Base-by-base conservation (phyloP, 169 alveolate species). In the Prorocentrum cordatum region DNA sequence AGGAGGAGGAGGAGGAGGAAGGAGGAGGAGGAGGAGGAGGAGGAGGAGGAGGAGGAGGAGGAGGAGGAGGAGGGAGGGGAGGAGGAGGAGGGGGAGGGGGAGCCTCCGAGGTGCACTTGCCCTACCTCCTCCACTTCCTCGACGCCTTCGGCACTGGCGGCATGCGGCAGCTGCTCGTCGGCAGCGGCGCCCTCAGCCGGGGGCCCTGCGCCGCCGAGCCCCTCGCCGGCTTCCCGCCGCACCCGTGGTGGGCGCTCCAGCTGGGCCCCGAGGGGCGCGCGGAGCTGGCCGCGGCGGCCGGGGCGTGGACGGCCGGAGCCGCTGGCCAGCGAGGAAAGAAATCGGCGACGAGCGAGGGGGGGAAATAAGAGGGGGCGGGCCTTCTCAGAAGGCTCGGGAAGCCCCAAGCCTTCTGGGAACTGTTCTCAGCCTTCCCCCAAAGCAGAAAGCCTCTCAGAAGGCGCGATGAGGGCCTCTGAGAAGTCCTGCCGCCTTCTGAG, bases 81-180 rank as follows among this genome's bases (percentile, higher is more conserved):
- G 14, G 14, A 7, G 7, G 14, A 39, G 7, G 14, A 9, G 14
- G 7, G 14, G 7, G 14, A 9, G 14, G 14, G 7, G 14, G 7
- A 39, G 14, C 7, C 50, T 39, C n/a, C 26, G 31, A 77, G 88
- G 88, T 77, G 47, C 88, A 77, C 38, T 27, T 77, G 67, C 88
- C 88, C 18, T 77, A 77, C 45, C 35, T 77, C 35, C 75, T 77
- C 42, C 88, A 77, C 64, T 77, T 77, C 75, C 9, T 77, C 66
- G 88, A 77, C 58, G 35, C 88, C 24, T 77, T 77, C 27, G 73
- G 88, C 31, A 42, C 59, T n/a, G 88, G 70, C 20, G 88, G 88
- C 16, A 77, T 77, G 88, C 58, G 88, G 5, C 75, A 77, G n/a
- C 35, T 77, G 29, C 47, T 59, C 12, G 59, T 77, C n/a, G 45